A percentile compares a stretch with the other conserved stretches of the same genome.
Evolutionary conservation across 805 yeast species (phyloP).

Genomic region (Metschnikowia drakensbergensis): DNA sequence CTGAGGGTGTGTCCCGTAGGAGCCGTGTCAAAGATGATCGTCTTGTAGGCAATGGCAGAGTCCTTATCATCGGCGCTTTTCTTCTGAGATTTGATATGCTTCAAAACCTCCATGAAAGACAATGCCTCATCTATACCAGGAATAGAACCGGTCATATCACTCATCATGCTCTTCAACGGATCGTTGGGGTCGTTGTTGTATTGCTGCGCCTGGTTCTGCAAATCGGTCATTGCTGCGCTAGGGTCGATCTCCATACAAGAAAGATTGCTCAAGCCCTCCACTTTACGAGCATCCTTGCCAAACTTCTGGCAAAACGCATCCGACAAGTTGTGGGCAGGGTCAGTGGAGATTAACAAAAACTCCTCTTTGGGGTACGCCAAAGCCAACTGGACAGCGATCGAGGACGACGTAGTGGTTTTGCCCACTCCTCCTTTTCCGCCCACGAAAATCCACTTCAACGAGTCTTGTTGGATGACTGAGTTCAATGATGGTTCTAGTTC

Average conservation of each 20-base stretch:
- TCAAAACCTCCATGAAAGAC: conserved; percentile 96
- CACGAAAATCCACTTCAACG: conserved; percentile 92
- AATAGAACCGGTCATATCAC: conserved; percentile 87
- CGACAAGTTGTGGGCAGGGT: conserved; percentile 96
- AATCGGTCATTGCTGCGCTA: conserved; percentile 85
- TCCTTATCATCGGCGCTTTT: conserved; percentile 24
- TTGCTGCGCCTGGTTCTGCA: conserved; percentile 58
- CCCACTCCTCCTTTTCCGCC: conserved; percentile 99
- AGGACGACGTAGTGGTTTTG: conserved; percentile 95
- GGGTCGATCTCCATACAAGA: conserved; percentile 99
- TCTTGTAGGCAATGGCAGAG: conserved; percentile 50
- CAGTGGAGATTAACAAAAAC: conserved; percentile 88
- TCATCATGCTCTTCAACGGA: conserved; percentile 71
- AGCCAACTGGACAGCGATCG: conserved; percentile 92
- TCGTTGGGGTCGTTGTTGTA: conserved; percentile 54
- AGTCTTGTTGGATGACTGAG: conserved; percentile 57
- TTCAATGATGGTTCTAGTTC: conserved; percentile 69
- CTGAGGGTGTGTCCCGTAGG: conserved; percentile 98
- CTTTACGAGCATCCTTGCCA: conserved; percentile 93
- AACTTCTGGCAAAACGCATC: conserved; percentile 99
- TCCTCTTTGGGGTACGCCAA: conserved; percentile 72
- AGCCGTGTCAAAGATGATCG: conserved; percentile 97
- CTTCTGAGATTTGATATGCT: conserved; percentile 83
- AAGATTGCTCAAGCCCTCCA: conserved; percentile 81
- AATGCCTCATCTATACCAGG: conserved; percentile 99